Evolutionary conservation across 441 rosid species (phyloP).

Genomic region (Eruca vesicaria): DNA sequence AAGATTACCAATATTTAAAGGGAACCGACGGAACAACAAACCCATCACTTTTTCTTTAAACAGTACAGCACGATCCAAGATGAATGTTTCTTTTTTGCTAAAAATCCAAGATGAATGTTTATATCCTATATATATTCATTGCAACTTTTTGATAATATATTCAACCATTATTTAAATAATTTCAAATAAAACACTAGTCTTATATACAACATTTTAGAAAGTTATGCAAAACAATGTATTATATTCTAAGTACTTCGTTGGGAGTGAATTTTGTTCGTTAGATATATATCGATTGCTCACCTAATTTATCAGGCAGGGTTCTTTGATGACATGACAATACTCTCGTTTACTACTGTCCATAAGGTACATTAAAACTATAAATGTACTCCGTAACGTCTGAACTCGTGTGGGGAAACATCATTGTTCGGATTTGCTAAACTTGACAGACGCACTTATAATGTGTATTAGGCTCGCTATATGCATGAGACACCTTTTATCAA

Average conservation of each 20-base stretch:
- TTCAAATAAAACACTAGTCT: background rate
- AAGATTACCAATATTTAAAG: background rate
- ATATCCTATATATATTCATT: background rate
- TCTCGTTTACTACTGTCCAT: background rate
- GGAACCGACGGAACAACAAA: conserved; percentile 1
- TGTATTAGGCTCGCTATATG: too few relatives aligned
- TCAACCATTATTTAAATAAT: background rate
- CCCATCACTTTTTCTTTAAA: conserved; percentile 1
- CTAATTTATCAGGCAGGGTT: background rate
- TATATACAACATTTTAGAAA: background rate
- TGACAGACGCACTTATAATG: background rate
- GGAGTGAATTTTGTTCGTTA: background rate
- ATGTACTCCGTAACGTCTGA: background rate
- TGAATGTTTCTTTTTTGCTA: too few relatives aligned
- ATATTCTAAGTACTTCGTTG: background rate
- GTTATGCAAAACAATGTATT: background rate
- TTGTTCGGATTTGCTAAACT: too few relatives aligned
- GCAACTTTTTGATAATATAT: background rate
- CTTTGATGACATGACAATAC: background rate
- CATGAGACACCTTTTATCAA: too few relatives aligned
- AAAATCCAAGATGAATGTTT: background rate
- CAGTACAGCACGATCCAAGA: background rate
- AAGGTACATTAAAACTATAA: background rate
- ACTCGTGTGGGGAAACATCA: too few relatives aligned
- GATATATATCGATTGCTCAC: background rate